Evolutionary conservation across 1,284 basidiomycete species (phyloP).

Genomic region (Ustilago lituana): DNA sequence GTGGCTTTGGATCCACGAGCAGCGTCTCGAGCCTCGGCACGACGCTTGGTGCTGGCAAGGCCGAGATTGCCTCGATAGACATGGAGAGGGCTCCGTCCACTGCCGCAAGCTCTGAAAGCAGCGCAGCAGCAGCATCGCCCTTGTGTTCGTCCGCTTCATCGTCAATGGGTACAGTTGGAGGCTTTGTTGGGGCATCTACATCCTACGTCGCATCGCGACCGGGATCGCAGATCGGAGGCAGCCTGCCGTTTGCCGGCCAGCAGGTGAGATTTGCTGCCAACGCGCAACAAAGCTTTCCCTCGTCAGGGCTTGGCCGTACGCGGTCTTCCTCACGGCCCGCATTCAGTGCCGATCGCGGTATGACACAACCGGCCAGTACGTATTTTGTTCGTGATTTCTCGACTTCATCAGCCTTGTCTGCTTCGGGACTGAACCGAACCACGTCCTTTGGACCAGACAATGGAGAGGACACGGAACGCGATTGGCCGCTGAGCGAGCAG

Average conservation of each 20-base stretch:
- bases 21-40: constrained; percentile 44
- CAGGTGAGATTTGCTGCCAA: constrained; percentile 21
- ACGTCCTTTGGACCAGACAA: constrained; percentile 14
- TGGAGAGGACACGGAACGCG: constrained; percentile 18
- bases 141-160: constrained; percentile 30
- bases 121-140: constrained; percentile 22
- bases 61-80: constrained; percentile 8
- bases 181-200: constrained; percentile 8
- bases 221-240: constrained; percentile 13
- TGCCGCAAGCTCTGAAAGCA: constrained; percentile 39
- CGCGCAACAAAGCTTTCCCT: constrained; percentile 18
- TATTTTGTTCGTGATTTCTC: constrained; percentile 43
- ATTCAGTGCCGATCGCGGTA: constrained; percentile 12
- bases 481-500: constrained; percentile 41
- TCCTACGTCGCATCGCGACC: constrained; percentile 21
- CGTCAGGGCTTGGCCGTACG: constrained; percentile 17
- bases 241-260: constrained; percentile 9
- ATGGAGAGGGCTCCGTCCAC: constrained; percentile 29
- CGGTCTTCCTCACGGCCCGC: constrained; percentile 18
- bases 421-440: constrained; percentile 28
- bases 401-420: constrained; percentile 29
- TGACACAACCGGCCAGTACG: constrained; percentile 26
- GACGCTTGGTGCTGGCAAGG: constrained; percentile 27
- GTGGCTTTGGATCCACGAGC: constrained; percentile 37
- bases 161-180: constrained; percentile 24